Base-by-base conservation (phyloP, 257 asterid species). In the Striga asiatica region DNA sequence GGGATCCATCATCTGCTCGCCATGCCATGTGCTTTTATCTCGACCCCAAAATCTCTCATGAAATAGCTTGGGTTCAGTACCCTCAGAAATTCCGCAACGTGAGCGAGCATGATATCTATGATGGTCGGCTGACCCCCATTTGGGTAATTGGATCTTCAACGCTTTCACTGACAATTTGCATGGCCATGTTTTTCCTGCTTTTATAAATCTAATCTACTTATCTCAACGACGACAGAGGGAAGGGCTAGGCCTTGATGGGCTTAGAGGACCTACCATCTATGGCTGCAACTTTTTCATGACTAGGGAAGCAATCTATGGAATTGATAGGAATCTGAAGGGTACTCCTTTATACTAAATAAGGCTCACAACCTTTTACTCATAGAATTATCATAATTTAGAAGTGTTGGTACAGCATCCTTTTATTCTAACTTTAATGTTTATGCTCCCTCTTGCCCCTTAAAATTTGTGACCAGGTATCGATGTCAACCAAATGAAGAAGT, bases 281-380 rank as follows among this genome's bases (percentile, higher is more conserved):
- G 93, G 85, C 8, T 77, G 83, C 57, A 67, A 84, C 66, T 74
- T 80, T 43, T 75, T 68, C 66, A 69, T 83, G 47, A 80, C 62
- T 61, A 74, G 89, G 34, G 78, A 73, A 49, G 76, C 82, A 18
- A 66, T 80, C 13, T 73, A 78, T 58, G 82, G 69, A 48, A 61
- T 27, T 50, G 41, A 31, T 47, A 68, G 56, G 17, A 41, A 52
- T 32, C 43, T 58, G 17, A 65, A 63, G 49, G 78, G 74, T 71
- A 67, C 4, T 1, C 2, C 7, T 7, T 41, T 41, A 37, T 37
- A 37, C 17, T 37, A 2, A 2, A 37, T n/a, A n/a, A n/a, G n/a
- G n/a, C 5, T 7, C 17, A 0, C 13, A 3, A 9, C 4, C 4
- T 37, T 2, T 37, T 37, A n/a, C n/a, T n/a, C n/a, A n/a, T 37